These are phyloP conservation scores for Saccharomyces pastorianus DNA, from an alignment of 1,139 yeast genomes.

Conservation along the genomic window DNA sequence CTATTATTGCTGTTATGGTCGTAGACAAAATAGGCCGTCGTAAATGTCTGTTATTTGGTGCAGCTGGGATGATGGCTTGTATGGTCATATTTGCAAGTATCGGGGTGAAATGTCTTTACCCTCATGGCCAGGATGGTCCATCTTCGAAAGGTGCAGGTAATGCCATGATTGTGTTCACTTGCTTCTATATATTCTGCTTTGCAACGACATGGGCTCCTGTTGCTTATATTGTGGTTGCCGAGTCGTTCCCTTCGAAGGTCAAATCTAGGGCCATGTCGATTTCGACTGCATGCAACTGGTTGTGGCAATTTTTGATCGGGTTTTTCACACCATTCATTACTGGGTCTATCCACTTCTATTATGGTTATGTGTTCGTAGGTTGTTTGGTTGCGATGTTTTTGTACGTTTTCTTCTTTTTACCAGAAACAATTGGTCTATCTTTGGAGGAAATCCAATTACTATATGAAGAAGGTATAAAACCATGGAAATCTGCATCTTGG, in stretches of 20 bases:
- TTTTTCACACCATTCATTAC: constrained; percentile 69
- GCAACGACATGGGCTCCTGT: constrained; percentile 35
- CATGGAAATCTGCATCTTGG: constrained; percentile 39
- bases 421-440: constrained; percentile 61
- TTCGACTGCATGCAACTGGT: constrained; percentile 62
- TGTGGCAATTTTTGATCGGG: constrained; percentile 64
- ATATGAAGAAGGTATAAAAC: constrained; percentile 35
- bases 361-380: constrained; percentile 68
- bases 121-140: background rate
- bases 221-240: constrained; percentile 35
- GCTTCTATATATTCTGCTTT: constrained; percentile 66
- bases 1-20: background rate
- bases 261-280: constrained; percentile 67
- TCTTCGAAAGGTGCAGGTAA: constrained; percentile 35
- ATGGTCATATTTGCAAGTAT: background rate
- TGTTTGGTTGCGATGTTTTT: constrained; percentile 51
- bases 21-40: background rate
- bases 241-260: constrained; percentile 49
- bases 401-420: constrained; percentile 57
- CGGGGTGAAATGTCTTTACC: background rate
- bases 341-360: constrained; percentile 33
- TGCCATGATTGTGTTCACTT: constrained; percentile 66
- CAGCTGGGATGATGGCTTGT: background rate
- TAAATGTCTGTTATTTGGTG: background rate
- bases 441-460: constrained; percentile 64